Evolutionary conservation across 2,329 filamentous ascomycete species (phyloP).

Genomic region (Penicillium oxalicum): DNA sequence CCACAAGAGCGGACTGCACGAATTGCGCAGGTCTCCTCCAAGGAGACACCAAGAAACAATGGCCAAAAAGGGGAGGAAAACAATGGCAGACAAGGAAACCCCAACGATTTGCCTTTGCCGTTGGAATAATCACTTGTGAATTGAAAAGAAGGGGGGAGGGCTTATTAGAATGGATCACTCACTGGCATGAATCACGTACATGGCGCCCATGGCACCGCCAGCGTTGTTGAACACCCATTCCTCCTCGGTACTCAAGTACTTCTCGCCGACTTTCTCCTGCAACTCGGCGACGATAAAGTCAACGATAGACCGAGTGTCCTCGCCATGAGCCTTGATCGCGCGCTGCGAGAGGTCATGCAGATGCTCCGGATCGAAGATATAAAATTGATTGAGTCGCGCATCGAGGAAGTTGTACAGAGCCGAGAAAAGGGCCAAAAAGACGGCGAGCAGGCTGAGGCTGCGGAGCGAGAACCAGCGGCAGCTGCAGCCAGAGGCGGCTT

Average conservation of each 20-base stretch:
- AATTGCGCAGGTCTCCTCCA: too few species aligned
- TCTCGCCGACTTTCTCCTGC: conserved; percentile 41
- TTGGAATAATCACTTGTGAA: too few species aligned
- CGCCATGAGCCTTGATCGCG: conserved; percentile 63
- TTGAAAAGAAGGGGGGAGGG: too few species aligned
- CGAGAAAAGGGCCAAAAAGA: conserved; percentile 32
- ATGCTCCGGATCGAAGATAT: conserved; percentile 66
- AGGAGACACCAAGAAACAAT: too few species aligned
- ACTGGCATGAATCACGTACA: conserved; percentile 87
- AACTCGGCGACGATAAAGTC: conserved; percentile 65
- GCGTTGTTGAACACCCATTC: conserved; percentile 93
- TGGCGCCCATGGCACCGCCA: conserved; percentile 83
- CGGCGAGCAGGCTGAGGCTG: conserved; percentile 27
- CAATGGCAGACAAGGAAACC: too few species aligned
- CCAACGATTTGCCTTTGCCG: too few species aligned
- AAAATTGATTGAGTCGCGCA: conserved; percentile 49
- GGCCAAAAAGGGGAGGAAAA: too few species aligned
- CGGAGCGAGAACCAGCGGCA: conserved; percentile 26
- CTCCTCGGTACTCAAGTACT: conserved; percentile 62
- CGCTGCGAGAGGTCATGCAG: conserved; percentile 63
- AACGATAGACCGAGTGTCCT: conserved; percentile 66
- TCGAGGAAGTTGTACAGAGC: conserved; percentile 34
- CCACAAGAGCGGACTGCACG: too few species aligned
- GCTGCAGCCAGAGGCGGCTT: conserved; percentile 18
- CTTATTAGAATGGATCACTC: conserved; percentile 25